These are phyloP conservation scores for Grammothele lineata DNA, from an alignment of 768 basidiomycete species.

Conservation along the genomic window DNA sequence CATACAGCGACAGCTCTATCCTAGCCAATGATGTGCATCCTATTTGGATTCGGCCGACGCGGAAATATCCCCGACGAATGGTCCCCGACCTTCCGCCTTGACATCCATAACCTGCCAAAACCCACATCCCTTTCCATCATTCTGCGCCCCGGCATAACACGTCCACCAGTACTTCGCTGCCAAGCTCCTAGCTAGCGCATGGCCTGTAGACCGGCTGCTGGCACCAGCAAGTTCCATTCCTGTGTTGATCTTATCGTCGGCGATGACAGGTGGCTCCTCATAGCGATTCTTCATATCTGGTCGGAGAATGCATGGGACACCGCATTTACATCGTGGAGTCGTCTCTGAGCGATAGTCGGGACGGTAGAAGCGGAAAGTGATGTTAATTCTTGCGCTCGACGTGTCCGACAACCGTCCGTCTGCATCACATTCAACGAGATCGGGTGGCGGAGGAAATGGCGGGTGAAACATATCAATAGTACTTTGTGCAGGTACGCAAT, in stretches of 20 bases:
- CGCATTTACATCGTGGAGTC: conserved; percentile 72
- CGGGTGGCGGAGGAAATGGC: conserved; percentile 24
- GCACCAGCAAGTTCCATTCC: background rate
- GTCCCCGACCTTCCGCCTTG: conserved; percentile 60
- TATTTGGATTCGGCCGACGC: background rate
- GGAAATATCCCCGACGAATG: conserved; percentile 28
- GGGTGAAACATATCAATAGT: conserved; percentile 73
- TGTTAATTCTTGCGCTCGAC: conserved; percentile 73
- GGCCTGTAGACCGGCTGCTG: background rate
- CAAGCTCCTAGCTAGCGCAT: conserved; percentile 17
- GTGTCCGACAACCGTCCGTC: conserved; percentile 29
- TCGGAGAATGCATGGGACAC: conserved; percentile 62
- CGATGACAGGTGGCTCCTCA: conserved; percentile 7
- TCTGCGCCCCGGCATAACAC: conserved; percentile 78
- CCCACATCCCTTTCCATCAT: conserved; percentile 77
- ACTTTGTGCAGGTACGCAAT: conserved; percentile 68
- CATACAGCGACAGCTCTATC: too few relatives aligned
- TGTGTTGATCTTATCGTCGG: too few relatives aligned
- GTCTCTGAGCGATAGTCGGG: conserved; percentile 69
- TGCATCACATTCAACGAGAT: conserved; percentile 3
- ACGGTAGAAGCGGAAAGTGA: conserved; percentile 83
- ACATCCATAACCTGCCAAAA: conserved; percentile 75
- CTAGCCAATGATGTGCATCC: background rate
- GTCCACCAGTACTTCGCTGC: conserved; percentile 73
- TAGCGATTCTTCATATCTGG: conserved; percentile 77